Evolutionary conservation across 2,329 filamentous ascomycete genomes (phyloP).

Genomic region (Colletotrichum caudatum): DNA sequence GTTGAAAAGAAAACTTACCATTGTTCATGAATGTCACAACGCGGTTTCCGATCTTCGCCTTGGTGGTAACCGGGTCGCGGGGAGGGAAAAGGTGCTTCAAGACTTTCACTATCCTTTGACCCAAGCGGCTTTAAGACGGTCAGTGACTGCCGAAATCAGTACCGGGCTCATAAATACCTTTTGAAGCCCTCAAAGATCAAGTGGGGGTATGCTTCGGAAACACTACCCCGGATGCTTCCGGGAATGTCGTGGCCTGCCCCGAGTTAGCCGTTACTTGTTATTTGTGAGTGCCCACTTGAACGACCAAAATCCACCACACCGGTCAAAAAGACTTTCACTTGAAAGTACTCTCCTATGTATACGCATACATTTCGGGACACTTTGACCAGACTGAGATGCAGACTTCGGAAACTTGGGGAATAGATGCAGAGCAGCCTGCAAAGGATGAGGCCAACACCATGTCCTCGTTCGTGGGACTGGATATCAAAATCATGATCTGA

Average conservation of each 20-base stretch:
- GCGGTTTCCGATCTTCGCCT: slow-evolving; percentile 83
- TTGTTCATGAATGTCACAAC: slow-evolving; percentile 79
- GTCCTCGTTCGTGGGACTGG: too few relatives aligned
- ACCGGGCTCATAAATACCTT: slow-evolving; percentile 14
- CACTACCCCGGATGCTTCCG: slow-evolving; percentile 85
- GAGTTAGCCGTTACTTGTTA: not conserved
- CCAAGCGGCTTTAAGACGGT: slow-evolving; percentile 70
- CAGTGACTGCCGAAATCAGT: not conserved
- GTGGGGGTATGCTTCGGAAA: slow-evolving; percentile 93
- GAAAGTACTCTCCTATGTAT: not conserved
- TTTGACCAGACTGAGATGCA: too few relatives aligned
- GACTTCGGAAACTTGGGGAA: not conserved
- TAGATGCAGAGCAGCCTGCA: not conserved
- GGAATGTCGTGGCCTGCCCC: slow-evolving; percentile 84
- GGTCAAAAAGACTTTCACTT: not conserved
- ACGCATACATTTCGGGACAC: not conserved
- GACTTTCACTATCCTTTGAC: slow-evolving; percentile 86
- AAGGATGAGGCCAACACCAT: not conserved
- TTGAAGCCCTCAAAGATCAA: slow-evolving; percentile 95
- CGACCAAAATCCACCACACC: not conserved
- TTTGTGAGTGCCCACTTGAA: not conserved
- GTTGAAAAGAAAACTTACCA: not conserved
- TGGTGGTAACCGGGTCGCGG: slow-evolving; percentile 77
- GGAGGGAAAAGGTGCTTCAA: slow-evolving; percentile 96
- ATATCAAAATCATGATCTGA: not conserved